Percentiles rank a stretch among this genome's conserved stretches.
Conservation (phyloP, 345 rosid species). For the Iberis pinnata region DNA sequence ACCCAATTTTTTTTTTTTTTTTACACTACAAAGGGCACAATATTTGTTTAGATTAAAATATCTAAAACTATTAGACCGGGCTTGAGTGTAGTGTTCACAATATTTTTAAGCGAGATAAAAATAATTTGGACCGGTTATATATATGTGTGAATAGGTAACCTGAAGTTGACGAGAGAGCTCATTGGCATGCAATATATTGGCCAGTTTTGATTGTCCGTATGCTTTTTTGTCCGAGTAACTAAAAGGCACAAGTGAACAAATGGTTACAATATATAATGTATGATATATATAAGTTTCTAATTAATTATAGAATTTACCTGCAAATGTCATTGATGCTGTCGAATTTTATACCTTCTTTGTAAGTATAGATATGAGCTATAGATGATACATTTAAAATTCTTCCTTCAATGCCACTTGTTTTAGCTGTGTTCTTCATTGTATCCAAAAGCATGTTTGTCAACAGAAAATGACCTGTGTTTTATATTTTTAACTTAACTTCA, state of each 20-base stretch:
- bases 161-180: constrained; percentile 74
- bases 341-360: constrained; percentile 54
- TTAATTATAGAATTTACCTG: too few species aligned
- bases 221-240: constrained; percentile 82
- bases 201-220: constrained; percentile 86
- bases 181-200: constrained; percentile 73
- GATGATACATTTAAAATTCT: constrained; percentile 88
- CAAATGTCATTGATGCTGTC: constrained; percentile 40
- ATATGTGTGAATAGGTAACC: constrained; percentile 28
- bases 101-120: too few species aligned
- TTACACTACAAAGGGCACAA: too few species aligned
- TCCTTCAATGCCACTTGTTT: constrained; percentile 52
- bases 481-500: too few species aligned
- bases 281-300: too few species aligned
- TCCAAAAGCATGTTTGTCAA: constrained; percentile 77
- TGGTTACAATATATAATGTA: too few species aligned
- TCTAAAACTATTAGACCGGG: too few species aligned
- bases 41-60: too few species aligned
- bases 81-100: too few species aligned
- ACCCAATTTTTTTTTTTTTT: too few species aligned
- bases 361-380: constrained; percentile 65
- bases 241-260: too few species aligned
- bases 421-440: constrained; percentile 64
- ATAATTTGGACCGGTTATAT: too few species aligned
- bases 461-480: constrained; percentile 68